phyloP scores from a whole-genome alignment of 495 filamentous ascomycete genomes.

The Penicillium cataractarum region DNA sequence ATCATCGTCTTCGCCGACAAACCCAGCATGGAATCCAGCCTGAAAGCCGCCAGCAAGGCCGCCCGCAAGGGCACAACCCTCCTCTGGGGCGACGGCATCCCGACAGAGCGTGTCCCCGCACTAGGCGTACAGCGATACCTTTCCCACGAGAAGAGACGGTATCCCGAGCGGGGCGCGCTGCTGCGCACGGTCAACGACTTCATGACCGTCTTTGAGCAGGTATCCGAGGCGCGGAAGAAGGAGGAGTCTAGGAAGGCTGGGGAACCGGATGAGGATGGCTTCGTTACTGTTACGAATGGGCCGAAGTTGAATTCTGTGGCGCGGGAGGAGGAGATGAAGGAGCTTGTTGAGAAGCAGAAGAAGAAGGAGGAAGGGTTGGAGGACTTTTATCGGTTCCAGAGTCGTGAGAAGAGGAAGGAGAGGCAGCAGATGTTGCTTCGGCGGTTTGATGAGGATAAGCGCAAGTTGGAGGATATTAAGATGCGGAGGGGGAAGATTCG shows the following conservation, averaged over 20 bases:
- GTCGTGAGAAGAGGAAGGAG: slow-evolving; percentile 84
- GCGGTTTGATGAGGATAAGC: slow-evolving; percentile 59
- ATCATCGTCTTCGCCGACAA: slow-evolving; percentile 83
- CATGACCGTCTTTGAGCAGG: slow-evolving; percentile 71
- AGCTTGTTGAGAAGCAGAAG: slow-evolving; percentile 71
- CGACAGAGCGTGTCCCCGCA: slow-evolving; percentile 49
- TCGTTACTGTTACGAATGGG: slow-evolving; percentile 86
- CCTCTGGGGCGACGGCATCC: slow-evolving; percentile 66
- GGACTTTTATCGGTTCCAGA: slow-evolving; percentile 95
- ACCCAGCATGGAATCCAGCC: slow-evolving; percentile 67
- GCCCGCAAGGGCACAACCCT: slow-evolving; percentile 51
- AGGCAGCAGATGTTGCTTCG: slow-evolving; percentile 66
- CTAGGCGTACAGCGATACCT: slow-evolving; percentile 67
- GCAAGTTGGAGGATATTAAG: slow-evolving; percentile 56
- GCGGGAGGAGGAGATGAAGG: slow-evolving; percentile 72
- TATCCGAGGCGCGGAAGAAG: slow-evolving; percentile 67
- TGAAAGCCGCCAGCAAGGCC: slow-evolving; percentile 71
- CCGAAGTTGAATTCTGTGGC: slow-evolving; percentile 71
- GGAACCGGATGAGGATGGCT: slow-evolving; percentile 92
- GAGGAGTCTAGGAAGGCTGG: slow-evolving; percentile 65
- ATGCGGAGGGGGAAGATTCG: slow-evolving; percentile 51
- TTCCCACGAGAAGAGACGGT: slow-evolving; percentile 63
- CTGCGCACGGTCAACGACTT: slow-evolving; percentile 77
- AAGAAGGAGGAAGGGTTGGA: slow-evolving; percentile 67
- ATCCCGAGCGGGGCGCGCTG: slow-evolving; percentile 64